These are phyloP conservation scores for Cytospora piceicola DNA, from an alignment of 2,329 filamentous ascomycete species.

Conservation along the genomic window DNA sequence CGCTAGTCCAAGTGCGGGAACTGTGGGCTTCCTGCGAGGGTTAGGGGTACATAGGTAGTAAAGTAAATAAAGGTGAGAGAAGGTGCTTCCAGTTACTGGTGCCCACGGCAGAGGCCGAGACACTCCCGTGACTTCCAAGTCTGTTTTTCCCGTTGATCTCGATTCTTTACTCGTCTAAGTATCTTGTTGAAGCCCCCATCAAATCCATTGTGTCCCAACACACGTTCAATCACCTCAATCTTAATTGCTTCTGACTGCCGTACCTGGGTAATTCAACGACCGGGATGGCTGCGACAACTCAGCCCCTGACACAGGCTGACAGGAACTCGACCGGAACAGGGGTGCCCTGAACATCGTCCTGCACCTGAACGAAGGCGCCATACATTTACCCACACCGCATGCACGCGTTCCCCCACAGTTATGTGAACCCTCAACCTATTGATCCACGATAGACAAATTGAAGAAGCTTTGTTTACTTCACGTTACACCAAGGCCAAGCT, in stretches of 20 bases:
- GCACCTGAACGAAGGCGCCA: not conserved
- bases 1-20: not conserved
- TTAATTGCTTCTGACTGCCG: not conserved
- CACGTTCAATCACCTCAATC: not conserved
- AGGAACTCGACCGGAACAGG: not conserved
- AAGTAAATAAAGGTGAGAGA: not conserved
- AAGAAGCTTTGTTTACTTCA: not conserved
- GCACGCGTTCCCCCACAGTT: not conserved
- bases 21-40: too few relatives aligned
- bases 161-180: not conserved
- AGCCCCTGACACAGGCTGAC: not conserved
- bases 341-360: not conserved
- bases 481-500: not conserved
- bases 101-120: not conserved
- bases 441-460: not conserved
- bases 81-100: not conserved
- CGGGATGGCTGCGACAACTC: not conserved
- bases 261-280: too few relatives aligned
- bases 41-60: too few relatives aligned
- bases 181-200: not conserved
- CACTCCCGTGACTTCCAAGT: not conserved
- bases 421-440: not conserved
- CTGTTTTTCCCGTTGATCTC: not conserved
- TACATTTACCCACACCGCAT: not conserved
- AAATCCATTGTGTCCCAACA: not conserved